Conservation (phyloP, 805 yeast species). For the Pichia cephalocereana region DNA sequence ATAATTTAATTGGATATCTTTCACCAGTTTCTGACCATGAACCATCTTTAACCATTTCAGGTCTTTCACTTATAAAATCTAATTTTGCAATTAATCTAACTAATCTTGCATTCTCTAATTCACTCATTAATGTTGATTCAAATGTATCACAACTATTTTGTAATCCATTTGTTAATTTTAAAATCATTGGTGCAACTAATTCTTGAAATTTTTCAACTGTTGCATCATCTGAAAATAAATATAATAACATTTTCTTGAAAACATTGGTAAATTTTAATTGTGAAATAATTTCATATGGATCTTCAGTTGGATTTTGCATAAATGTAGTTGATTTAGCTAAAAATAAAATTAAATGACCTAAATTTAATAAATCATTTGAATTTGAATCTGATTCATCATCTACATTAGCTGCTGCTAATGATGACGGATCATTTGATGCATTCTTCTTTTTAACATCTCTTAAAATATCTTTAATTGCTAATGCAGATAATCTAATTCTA, state of each 20-base stretch:
- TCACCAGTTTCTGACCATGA: slow-evolving; percentile 72
- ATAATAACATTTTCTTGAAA: slow-evolving; percentile 36
- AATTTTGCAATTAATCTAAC: slow-evolving; percentile 77
- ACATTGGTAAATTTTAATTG: slow-evolving; percentile 33
- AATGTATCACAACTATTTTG: slow-evolving; percentile 46
- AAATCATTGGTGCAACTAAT: slow-evolving; percentile 36
- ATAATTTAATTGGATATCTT: slow-evolving; percentile 61
- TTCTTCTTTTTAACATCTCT: slow-evolving; percentile 17
- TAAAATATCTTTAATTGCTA: slow-evolving; percentile 65
- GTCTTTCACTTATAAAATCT: slow-evolving; percentile 67
- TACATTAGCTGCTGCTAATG: slow-evolving; percentile 12
- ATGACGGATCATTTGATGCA: slow-evolving; percentile 6
- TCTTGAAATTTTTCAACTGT: slow-evolving; percentile 26
- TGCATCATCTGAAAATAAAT: slow-evolving; percentile 24
- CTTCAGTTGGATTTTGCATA: slow-evolving; percentile 13
- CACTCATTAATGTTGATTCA: slow-evolving; percentile 56
- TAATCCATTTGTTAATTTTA: slow-evolving; percentile 39
- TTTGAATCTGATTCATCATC: slow-evolving; percentile 12
- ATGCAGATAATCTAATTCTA: slow-evolving; percentile 60
- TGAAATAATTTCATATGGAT: slow-evolving; percentile 18
- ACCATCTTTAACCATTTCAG: slow-evolving; percentile 47
- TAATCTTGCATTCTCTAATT: slow-evolving; percentile 80
- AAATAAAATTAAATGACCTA: slow-evolving; percentile 55
- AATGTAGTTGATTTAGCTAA: slow-evolving; percentile 34
- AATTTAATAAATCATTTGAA: slow-evolving; percentile 42